A percentile compares a stretch with the other conserved stretches of the same genome.
These are phyloP conservation scores for Suillus fuscotomentosus DNA, from an alignment of 768 basidiomycete genomes.

Conservation along the genomic window DNA sequence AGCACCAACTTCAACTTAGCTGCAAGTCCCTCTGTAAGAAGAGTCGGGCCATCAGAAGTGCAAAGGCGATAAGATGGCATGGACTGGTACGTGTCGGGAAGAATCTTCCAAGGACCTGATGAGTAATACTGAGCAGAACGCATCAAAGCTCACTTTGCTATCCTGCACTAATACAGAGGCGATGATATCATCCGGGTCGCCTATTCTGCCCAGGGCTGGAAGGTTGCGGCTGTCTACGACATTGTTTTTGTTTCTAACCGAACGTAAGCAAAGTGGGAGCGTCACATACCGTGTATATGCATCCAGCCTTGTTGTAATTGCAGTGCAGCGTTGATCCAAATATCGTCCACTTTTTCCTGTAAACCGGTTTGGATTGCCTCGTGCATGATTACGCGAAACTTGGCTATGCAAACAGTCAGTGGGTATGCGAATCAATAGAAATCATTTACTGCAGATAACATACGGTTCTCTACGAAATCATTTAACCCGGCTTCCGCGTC, in stretches of 20 bases:
- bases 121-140: not conserved
- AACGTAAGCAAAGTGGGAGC: not conserved
- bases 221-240: conserved; percentile 66
- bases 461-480: conserved; percentile 75
- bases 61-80: conserved; percentile 86
- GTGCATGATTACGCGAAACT: conserved; percentile 61
- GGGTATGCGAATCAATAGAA: not conserved
- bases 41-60: conserved; percentile 68
- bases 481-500: conserved; percentile 53
- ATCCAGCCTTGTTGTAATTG: conserved; percentile 81
- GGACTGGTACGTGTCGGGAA: conserved; percentile 70
- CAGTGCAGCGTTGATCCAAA: conserved; percentile 61
- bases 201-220: conserved; percentile 72
- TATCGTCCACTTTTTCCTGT: conserved; percentile 57
- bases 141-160: conserved; percentile 48
- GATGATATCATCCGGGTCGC: conserved; percentile 83
- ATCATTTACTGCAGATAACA: conserved; percentile 20
- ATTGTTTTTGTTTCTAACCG: not conserved
- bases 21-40: conserved; percentile 67
- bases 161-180: conserved; percentile 71
- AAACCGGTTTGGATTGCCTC: conserved; percentile 55
- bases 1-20: conserved; percentile 43
- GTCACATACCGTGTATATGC: conserved; percentile 64
- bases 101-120: conserved; percentile 42
- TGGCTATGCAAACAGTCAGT: conserved; percentile 28